Conservation (phyloP, 1,139 yeast species). For the Suhomyces taliae region DNA sequence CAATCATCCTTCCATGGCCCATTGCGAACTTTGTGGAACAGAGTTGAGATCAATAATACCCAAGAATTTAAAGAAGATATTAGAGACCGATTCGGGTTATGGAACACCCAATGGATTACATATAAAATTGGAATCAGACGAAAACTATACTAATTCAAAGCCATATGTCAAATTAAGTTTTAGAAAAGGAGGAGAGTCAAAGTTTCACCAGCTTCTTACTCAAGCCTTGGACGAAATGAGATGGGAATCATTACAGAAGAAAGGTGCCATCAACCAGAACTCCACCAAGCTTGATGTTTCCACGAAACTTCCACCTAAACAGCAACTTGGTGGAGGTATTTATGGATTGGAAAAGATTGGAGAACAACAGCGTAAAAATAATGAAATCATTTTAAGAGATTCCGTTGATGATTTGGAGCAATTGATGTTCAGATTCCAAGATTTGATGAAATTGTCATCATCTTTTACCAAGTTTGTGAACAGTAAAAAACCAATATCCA, state of each 20-base stretch:
- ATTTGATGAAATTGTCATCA: slow-evolving; percentile 57
- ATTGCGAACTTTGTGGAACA: slow-evolving; percentile 88
- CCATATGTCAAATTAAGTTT: slow-evolving; percentile 60
- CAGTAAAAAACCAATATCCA: slow-evolving; percentile 6
- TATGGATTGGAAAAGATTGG: slow-evolving; percentile 67
- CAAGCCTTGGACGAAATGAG: slow-evolving; percentile 44
- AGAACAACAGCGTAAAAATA: slow-evolving; percentile 56
- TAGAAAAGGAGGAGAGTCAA: slow-evolving; percentile 56
- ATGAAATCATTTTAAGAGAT: slow-evolving; percentile 61
- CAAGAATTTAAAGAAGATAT: slow-evolving; percentile 11
- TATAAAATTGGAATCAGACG: slow-evolving; percentile 31
- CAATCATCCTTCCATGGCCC: slow-evolving; percentile 75
- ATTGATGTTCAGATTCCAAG: slow-evolving; percentile 75
- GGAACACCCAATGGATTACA: slow-evolving; percentile 15
- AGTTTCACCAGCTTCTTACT: slow-evolving; percentile 45
- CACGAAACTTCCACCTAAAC: slow-evolving; percentile 7
- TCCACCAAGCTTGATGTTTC: slow-evolving; percentile 25
- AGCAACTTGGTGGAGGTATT: slow-evolving; percentile 49
- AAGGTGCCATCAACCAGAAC: slow-evolving; percentile 44
- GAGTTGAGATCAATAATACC: slow-evolving; percentile 36
- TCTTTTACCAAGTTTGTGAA: slow-evolving; percentile 38
- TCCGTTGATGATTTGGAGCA: slow-evolving; percentile 80
- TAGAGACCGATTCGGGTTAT: slow-evolving; percentile 2
- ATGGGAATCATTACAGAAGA: slow-evolving; percentile 43
- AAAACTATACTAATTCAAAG: slow-evolving; percentile 30